Percentiles rank a stretch among this genome's conserved stretches.
phyloP scores from a whole-genome alignment of 2,329 filamentous ascomycete genomes.

The Chrysoporthe deuterocubensis region DNA sequence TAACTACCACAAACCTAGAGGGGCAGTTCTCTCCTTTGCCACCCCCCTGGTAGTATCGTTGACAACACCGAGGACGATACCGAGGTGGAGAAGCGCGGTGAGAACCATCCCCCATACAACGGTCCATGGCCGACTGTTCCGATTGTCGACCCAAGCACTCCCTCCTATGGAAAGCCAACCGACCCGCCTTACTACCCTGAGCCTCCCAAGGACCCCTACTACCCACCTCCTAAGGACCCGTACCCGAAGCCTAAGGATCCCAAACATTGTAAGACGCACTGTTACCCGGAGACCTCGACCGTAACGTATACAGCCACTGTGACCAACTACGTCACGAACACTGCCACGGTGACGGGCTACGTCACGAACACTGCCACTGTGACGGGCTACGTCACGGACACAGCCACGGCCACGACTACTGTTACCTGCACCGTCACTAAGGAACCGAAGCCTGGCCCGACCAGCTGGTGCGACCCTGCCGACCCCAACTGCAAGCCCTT shows the following conservation, averaged over 20 bases:
- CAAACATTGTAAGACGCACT: not conserved
- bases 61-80: too few species aligned
- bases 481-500: conserved; percentile 8
- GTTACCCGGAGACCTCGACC: not conserved
- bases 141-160: not conserved
- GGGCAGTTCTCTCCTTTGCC: conserved; percentile 6
- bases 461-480: not conserved
- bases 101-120: not conserved
- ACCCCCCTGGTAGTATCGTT: not conserved
- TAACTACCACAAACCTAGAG: not conserved
- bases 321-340: not conserved
- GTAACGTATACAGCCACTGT: too few species aligned
- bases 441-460: not conserved
- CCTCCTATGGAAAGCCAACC: not conserved
- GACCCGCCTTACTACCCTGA: not conserved
- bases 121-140: not conserved
- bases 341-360: not conserved
- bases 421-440: not conserved
- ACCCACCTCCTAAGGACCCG: not conserved
- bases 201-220: not conserved
- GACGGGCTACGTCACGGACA: not conserved
- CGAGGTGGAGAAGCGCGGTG: not conserved
- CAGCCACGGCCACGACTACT: too few species aligned
- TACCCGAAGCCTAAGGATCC: not conserved
- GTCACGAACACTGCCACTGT: not conserved